These are phyloP conservation scores for Luffa acutangula DNA, from an alignment of 306 rosid species.

Conservation along the genomic window DNA sequence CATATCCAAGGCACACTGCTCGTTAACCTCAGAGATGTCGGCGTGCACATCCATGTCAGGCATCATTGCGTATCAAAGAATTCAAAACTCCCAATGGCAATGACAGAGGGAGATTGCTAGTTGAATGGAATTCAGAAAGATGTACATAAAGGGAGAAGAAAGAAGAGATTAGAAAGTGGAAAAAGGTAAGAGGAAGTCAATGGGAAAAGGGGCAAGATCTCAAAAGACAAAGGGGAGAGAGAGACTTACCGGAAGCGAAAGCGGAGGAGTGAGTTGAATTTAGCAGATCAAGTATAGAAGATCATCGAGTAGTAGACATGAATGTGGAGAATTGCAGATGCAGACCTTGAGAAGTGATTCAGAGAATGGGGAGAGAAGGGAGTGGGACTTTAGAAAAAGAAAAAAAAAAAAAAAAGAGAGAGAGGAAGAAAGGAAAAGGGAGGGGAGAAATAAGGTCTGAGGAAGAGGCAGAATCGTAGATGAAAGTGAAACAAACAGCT, in stretches of 20 bases:
- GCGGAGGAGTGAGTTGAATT: not conserved
- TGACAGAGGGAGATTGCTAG: slow-evolving; percentile 11
- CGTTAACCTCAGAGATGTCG: slow-evolving; percentile 34
- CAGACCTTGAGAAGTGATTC: slow-evolving; percentile 2
- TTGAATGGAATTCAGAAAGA: not conserved
- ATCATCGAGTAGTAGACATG: not conserved
- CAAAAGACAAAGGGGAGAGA: not conserved
- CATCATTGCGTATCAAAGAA: slow-evolving; percentile 27
- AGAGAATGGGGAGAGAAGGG: not conserved
- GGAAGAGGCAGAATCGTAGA: slow-evolving; percentile 2
- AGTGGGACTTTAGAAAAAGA: not conserved
- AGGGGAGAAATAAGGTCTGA: not conserved
- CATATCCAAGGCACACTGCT: slow-evolving; percentile 6
- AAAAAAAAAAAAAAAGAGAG: not conserved
- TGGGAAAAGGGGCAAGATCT: not conserved
- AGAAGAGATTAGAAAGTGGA: not conserved
- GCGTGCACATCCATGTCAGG: slow-evolving; percentile 36
- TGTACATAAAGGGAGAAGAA: not conserved
- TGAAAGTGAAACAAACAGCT: slow-evolving; percentile 10
- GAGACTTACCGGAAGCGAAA: not conserved
- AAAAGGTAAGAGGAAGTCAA: not conserved
- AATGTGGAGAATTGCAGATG: not conserved
- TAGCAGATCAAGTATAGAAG: slow-evolving; percentile 2
- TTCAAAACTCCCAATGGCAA: not conserved
- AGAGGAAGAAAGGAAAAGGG: not conserved